phyloP scores from a whole-genome alignment of 2,329 filamentous ascomycete species.

The Leptographium galeiforme region DNA sequence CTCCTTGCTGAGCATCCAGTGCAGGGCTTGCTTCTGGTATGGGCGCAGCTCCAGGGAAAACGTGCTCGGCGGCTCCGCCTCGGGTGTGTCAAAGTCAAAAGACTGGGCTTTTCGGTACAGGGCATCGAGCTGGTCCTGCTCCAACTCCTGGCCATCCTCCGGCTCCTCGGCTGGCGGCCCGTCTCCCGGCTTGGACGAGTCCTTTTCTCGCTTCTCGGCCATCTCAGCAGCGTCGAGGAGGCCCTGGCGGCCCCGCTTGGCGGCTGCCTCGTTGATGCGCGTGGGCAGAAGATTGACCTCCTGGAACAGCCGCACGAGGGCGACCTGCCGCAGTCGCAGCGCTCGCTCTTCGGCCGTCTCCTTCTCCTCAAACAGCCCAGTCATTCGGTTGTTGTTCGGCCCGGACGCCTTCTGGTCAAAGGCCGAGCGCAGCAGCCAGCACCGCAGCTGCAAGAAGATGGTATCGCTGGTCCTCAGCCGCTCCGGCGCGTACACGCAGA shows the following conservation, averaged over 20 bases:
- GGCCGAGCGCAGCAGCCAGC: constrained; percentile 58
- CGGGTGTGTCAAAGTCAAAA: constrained; percentile 86
- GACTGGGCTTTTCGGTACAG: constrained; percentile 93
- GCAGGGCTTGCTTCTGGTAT: constrained; percentile 87
- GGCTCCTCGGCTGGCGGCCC: constrained; percentile 45
- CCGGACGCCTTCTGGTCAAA: constrained; percentile 55
- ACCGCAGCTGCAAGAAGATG: constrained; percentile 76
- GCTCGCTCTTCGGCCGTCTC: constrained; percentile 78
- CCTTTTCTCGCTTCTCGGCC: constrained; percentile 61
- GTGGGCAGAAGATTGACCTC: constrained; percentile 75
- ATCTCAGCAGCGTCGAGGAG: constrained; percentile 78
- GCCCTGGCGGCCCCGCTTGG: constrained; percentile 69
- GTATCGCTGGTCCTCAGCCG: constrained; percentile 80
- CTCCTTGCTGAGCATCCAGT: constrained; percentile 96
- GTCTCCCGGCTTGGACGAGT: constrained; percentile 22
- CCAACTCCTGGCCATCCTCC: constrained; percentile 81
- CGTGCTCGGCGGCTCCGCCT: constrained; percentile 66
- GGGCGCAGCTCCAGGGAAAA: constrained; percentile 76
- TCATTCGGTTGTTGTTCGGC: constrained; percentile 54
- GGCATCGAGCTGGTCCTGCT: constrained; percentile 88
- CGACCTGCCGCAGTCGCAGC: constrained; percentile 72
- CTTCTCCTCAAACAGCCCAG: constrained; percentile 66
- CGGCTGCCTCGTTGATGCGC: constrained; percentile 57
- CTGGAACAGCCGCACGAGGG: constrained; percentile 75
- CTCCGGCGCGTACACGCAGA: constrained; percentile 81